phyloP scores from a whole-genome alignment of 768 basidiomycete genomes.

The Collybia sp. region DNA sequence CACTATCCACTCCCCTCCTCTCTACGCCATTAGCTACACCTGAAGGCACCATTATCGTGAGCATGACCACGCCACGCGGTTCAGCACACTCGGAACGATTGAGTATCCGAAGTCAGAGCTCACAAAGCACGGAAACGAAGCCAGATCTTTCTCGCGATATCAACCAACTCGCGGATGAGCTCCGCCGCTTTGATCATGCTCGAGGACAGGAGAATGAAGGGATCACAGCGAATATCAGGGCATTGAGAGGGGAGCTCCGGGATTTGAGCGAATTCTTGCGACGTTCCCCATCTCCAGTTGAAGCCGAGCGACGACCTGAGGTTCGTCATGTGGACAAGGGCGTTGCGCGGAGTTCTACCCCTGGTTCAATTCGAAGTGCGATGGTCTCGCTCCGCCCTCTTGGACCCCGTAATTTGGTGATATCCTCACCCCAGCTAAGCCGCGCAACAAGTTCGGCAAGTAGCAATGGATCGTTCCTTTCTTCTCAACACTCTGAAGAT shows the following conservation, averaged over 20 bases:
- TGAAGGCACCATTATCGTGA: constrained; percentile 30
- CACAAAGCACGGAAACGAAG: constrained; percentile 41
- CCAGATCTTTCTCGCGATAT: constrained; percentile 47
- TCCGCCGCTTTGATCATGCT: constrained; percentile 48
- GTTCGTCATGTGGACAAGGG: background rate
- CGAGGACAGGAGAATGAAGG: constrained; percentile 63
- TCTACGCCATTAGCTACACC: constrained; percentile 26
- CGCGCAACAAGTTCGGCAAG: constrained; percentile 37
- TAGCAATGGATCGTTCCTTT: constrained; percentile 37
- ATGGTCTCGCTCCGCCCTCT: constrained; percentile 26
- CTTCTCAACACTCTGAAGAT: constrained; percentile 75
- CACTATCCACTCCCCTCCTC: background rate
- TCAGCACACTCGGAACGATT: constrained; percentile 29
- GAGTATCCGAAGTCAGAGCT: constrained; percentile 24
- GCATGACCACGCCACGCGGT: constrained; percentile 35
- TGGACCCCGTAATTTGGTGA: constrained; percentile 16
- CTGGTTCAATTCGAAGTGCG: constrained; percentile 19
- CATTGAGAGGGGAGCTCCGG: constrained; percentile 64
- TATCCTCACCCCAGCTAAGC: constrained; percentile 24
- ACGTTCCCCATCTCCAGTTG: constrained; percentile 29
- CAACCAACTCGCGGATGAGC: constrained; percentile 48
- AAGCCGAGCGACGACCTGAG: background rate
- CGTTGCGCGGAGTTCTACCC: too few species aligned
- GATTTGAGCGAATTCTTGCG: constrained; percentile 57
- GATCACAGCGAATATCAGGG: constrained; percentile 60